Conservation (phyloP, 257 asterid species). For the Gardenia jasminoides region DNA sequence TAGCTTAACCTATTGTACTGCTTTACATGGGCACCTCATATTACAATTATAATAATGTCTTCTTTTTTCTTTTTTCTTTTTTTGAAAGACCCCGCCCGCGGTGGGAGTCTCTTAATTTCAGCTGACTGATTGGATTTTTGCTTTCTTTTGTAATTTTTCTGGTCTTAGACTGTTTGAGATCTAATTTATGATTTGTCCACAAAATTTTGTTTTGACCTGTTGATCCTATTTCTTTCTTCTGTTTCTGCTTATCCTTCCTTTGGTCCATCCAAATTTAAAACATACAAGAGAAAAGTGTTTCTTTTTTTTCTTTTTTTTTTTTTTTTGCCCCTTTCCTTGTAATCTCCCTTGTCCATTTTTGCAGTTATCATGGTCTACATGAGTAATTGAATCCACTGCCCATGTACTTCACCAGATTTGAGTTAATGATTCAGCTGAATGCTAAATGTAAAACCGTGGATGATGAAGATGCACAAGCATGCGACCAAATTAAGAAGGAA, state of each 20-base stretch:
- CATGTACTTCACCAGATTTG: background rate
- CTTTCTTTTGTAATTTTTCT: background rate
- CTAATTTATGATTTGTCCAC: background rate
- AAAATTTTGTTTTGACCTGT: too few relatives aligned
- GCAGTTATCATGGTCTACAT: background rate
- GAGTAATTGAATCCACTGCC: background rate
- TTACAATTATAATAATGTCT: too few relatives aligned
- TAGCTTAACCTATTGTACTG: background rate
- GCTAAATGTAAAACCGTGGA: background rate
- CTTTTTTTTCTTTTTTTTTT: too few relatives aligned
- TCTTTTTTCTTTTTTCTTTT: background rate
- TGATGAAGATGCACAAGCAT: background rate
- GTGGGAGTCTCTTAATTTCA: background rate
- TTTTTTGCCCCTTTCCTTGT: too few relatives aligned
- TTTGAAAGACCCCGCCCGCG: too few relatives aligned
- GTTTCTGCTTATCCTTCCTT: background rate
- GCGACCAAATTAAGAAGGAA: too few relatives aligned
- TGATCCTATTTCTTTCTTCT: too few relatives aligned
- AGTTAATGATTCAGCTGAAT: background rate
- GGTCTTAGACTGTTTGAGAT: background rate
- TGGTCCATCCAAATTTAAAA: background rate
- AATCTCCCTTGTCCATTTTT: background rate
- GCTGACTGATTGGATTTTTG: background rate
- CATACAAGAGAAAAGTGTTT: background rate
- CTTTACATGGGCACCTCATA: background rate